These are phyloP conservation scores for Raphidocelis subcapitata DNA, from an alignment of 139 green algal genomes.

Conservation along the genomic window DNA sequence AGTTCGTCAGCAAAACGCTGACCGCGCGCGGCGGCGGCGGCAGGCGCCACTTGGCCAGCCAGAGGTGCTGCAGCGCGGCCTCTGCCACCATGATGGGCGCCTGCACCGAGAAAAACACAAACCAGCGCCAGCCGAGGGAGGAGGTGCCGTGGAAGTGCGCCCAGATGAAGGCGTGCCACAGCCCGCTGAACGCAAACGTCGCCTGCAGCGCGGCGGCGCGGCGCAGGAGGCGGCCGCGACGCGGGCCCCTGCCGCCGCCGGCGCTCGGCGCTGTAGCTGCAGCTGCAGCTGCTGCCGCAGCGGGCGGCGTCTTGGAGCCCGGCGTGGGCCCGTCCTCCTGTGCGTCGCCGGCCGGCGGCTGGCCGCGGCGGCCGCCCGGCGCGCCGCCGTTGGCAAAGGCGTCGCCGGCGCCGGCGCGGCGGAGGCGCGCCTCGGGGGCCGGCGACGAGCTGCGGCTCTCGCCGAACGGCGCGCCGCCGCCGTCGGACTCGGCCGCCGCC, in stretches of 20 bases:
- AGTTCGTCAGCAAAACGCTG: slow-evolving; percentile 40
- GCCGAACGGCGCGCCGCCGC: too few relatives aligned
- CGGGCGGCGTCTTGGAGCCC: not conserved
- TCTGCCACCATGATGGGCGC: slow-evolving; percentile 44
- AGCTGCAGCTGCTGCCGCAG: not conserved
- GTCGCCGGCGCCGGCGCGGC: too few relatives aligned
- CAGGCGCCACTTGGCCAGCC: not conserved
- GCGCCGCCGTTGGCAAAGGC: too few relatives aligned
- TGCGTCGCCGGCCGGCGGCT: too few relatives aligned
- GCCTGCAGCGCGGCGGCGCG: slow-evolving; percentile 19
- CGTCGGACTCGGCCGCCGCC: too few relatives aligned
- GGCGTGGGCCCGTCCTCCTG: too few relatives aligned
- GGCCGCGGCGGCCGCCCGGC: too few relatives aligned
- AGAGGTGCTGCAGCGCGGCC: slow-evolving; percentile 11
- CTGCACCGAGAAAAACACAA: slow-evolving; percentile 45
- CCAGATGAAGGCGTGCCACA: slow-evolving; percentile 53
- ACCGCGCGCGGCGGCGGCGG: not conserved
- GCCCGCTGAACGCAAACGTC: slow-evolving; percentile 40
- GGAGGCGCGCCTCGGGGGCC: too few relatives aligned
- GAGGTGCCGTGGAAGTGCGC: slow-evolving; percentile 35
- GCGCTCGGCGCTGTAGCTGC: not conserved
- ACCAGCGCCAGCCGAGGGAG: slow-evolving; percentile 39
- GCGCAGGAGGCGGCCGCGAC: not conserved
- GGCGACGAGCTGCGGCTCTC: too few relatives aligned
- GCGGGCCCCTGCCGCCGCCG: not conserved